Base-by-base conservation (phyloP, 441 rosid species). In the Croton laevigatus region DNA sequence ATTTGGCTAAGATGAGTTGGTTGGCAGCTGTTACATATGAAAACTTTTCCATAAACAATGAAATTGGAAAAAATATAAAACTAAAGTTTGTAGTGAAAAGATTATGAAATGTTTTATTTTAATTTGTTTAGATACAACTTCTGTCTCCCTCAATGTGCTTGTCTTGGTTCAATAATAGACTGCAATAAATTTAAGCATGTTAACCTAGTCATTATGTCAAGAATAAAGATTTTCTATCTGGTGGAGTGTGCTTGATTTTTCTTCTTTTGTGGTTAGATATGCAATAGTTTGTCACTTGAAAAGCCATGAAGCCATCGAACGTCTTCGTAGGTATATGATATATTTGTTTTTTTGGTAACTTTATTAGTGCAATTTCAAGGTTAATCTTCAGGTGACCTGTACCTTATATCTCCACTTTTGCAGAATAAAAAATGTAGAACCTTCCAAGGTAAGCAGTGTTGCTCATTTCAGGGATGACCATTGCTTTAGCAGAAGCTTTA, bases 351-450 rank as follows among this genome's bases (percentile, higher is more conserved):
- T 59, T 62, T 45, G 0, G 27, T 38, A 20, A 17, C 60, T 74
- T 37, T 36, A 13, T 59, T 22, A 38, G 9, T 27, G 32, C 32
- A 27, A 27, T 27, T 1, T 36, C 38, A 67, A 36, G 52, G 54
- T 27, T 46, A 36, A 36, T 8, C 3, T 71, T 73, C 53, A 63
- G 71, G 59, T 80, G 71, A 80, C 60, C 57, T 66, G 7, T 55
- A 42, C 46, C 44, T 78, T 69, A 8, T 44, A 22, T 77, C 60
- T 73, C 73, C 55, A 73, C 17, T n/a, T 19, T 68, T 84, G 85
- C 91, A 94, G 97, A 80, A 92, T 94, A 54, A 94, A 94, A 76
- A 84, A 89, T 68, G 82, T 92, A 73, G 88, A 83, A 79, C 82
- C 84, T 63, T 92, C 97, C 78, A 94, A 92, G 97, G 98, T 80